Percentiles rank a stretch among this genome's conserved stretches.
These are phyloP conservation scores for Agrostemma githago DNA, from an alignment of 148 eudicot species.

Conservation along the genomic window DNA sequence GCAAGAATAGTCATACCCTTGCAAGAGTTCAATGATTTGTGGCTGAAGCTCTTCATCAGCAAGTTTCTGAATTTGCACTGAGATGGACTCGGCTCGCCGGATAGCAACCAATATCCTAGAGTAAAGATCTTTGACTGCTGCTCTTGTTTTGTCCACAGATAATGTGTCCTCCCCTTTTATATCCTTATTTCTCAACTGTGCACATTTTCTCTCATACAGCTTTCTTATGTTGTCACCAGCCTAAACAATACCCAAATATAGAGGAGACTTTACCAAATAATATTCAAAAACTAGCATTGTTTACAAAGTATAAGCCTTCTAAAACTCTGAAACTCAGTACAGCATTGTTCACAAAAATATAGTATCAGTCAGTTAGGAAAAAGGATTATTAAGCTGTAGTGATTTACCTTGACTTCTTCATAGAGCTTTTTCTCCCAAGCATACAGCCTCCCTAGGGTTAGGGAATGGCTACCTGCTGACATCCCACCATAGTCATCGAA, in stretches of 20 bases:
- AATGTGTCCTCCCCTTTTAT: constrained; percentile 66
- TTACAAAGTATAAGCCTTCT: not conserved
- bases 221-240: constrained; percentile 72
- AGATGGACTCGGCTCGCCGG: constrained; percentile 87
- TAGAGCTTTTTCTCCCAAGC: constrained; percentile 99
- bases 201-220: constrained; percentile 84
- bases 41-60: constrained; percentile 85
- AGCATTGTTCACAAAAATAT: not conserved
- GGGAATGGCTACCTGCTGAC: constrained; percentile 87
- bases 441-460: constrained; percentile 85
- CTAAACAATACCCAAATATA: constrained; percentile 26
- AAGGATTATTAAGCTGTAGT: not conserved
- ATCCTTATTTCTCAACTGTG: constrained; percentile 67
- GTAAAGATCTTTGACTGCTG: constrained; percentile 79
- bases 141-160: constrained; percentile 75
- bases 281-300: not conserved
- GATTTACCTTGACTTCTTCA: constrained; percentile 85
- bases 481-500: constrained; percentile 91
- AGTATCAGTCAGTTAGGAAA: not conserved
- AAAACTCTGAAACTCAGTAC: not conserved
- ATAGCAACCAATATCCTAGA: constrained; percentile 86
- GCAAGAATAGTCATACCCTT: constrained; percentile 51
- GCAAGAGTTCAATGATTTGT: constrained; percentile 73
- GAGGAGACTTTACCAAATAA: not conserved
- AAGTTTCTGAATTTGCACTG: constrained; percentile 74